phyloP scores from a whole-genome alignment of 1,284 basidiomycete species.

The Heterobasidion irregulare region DNA sequence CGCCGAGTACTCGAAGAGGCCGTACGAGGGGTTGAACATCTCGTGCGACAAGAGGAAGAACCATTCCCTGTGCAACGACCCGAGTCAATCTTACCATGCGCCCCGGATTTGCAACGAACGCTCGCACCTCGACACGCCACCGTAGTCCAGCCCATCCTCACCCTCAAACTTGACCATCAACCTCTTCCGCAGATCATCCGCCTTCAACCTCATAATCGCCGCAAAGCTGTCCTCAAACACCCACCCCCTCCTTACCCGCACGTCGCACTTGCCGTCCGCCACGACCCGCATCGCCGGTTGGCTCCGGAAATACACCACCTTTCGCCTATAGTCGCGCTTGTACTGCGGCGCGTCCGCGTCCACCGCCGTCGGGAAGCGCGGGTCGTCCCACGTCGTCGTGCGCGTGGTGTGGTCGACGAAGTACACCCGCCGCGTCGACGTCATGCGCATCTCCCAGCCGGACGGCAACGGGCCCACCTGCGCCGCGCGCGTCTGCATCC shows the following conservation, averaged over 20 bases:
- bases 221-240: constrained; percentile 97
- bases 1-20: constrained; percentile 97
- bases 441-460: constrained; percentile 97
- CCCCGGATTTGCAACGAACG: background rate
- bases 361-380: constrained; percentile 70
- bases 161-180: constrained; percentile 99
- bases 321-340: constrained; percentile 97
- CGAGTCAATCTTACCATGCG: constrained; percentile 4
- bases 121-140: constrained; percentile 85
- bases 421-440: constrained; percentile 88
- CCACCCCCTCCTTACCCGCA: constrained; percentile 89
- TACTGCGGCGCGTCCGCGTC: constrained; percentile 98
- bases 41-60: constrained; percentile 99
- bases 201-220: constrained; percentile 91
- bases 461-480: constrained; percentile 94
- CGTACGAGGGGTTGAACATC: constrained; percentile 97
- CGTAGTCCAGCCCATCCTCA: constrained; percentile 97
- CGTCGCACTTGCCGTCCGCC: constrained; percentile 84
- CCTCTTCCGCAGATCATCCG: constrained; percentile 93
- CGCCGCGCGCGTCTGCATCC: constrained; percentile 67
- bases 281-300: constrained; percentile 90
- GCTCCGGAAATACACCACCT: constrained; percentile 98
- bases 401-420: constrained; percentile 96
- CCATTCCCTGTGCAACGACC: constrained; percentile 72
- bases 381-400: constrained; percentile 97